Evolutionary conservation across 257 asterid species (phyloP).

Genomic region (Verbena officinalis): DNA sequence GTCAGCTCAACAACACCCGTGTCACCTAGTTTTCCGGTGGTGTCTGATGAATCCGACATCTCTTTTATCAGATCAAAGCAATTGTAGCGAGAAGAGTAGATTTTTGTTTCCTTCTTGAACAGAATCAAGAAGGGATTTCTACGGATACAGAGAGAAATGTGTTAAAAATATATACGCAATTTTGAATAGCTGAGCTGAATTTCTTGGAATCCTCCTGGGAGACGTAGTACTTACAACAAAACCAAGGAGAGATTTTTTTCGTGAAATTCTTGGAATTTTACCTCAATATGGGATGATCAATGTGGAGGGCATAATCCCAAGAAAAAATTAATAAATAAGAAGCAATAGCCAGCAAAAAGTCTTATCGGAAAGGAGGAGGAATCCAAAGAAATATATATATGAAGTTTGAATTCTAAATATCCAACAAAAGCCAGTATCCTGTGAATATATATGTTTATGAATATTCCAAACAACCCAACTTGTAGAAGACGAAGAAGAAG

Average conservation of each 20-base stretch:
- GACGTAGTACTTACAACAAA: neutral
- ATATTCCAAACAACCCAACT: neutral
- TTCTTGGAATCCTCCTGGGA: neutral
- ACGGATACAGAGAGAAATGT: neutral
- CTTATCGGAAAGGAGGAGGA: neutral
- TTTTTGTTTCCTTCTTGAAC: too few relatives aligned
- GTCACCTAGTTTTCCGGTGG: slow-evolving; percentile 24
- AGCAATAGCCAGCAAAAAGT: neutral
- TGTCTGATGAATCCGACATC: slow-evolving; percentile 44
- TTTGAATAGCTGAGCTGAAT: neutral
- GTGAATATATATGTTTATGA: neutral
- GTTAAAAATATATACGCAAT: neutral
- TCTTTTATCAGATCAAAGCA: neutral
- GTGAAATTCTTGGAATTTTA: neutral
- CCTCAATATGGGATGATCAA: slow-evolving; percentile 8
- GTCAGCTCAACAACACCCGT: slow-evolving; percentile 46
- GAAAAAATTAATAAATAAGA: neutral
- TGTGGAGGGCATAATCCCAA: slow-evolving; percentile 27
- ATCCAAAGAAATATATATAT: slow-evolving; percentile 18
- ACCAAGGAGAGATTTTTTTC: neutral
- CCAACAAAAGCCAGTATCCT: neutral
- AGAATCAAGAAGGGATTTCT: slow-evolving; percentile 20
- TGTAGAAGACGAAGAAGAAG: slow-evolving; percentile 3
- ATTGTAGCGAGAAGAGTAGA: neutral
- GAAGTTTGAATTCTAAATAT: slow-evolving; percentile 20